phyloP scores from a whole-genome alignment of 306 rosid species.

The Corylus americana region DNA sequence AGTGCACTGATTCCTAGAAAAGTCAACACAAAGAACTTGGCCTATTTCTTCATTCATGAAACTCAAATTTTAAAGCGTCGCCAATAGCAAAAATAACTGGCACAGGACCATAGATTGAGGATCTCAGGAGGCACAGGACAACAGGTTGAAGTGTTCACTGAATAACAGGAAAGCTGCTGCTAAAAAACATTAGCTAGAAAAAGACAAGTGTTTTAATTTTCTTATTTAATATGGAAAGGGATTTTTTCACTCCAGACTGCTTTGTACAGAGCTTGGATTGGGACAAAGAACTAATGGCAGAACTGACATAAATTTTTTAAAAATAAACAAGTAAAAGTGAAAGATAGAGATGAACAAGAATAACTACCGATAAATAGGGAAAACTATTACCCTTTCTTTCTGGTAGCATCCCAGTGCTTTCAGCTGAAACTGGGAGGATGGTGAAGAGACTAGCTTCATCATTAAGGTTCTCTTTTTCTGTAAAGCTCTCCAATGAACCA shows the following conservation, averaged over 20 bases:
- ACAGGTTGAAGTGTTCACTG: not conserved
- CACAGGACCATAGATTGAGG: not conserved
- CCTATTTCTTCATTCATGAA: not conserved
- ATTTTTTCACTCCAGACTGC: not conserved
- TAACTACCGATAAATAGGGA: not conserved
- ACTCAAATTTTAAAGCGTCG: not conserved
- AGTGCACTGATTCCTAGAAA: not conserved
- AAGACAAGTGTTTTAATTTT: not conserved
- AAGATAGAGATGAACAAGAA: not conserved
- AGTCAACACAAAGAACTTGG: not conserved
- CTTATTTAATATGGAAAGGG: not conserved
- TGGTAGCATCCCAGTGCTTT: slow-evolving; percentile 67
- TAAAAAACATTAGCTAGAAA: not conserved
- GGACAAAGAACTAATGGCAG: not conserved
- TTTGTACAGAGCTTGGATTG: not conserved
- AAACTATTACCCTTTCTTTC: slow-evolving; percentile 57
- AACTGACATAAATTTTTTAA: not conserved
- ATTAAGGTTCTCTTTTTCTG: slow-evolving; percentile 32
- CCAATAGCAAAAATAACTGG: not conserved
- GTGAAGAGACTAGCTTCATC: slow-evolving; percentile 40
- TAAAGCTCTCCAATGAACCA: slow-evolving; percentile 29
- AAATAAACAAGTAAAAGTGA: not conserved
- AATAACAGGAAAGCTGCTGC: not conserved
- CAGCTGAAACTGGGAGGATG: slow-evolving; percentile 79
- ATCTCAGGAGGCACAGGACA: not conserved